Evolutionary conservation across 2,329 filamentous ascomycete species (phyloP).

Genomic region (Aspergillus sp.): DNA sequence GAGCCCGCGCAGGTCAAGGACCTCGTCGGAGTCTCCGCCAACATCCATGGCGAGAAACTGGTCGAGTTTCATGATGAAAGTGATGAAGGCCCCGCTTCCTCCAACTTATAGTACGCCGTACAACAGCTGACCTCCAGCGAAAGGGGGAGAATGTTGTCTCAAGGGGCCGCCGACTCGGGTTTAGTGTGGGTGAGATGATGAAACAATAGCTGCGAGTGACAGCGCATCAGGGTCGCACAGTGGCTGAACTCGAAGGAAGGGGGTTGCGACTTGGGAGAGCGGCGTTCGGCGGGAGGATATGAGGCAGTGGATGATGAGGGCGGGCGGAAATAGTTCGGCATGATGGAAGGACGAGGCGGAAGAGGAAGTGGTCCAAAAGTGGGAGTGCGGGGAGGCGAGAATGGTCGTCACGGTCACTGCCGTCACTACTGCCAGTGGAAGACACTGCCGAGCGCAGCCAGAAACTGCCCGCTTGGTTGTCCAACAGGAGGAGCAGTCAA

Average conservation of each 20-base stretch:
- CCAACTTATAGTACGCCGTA: background rate
- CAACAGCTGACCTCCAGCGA: background rate
- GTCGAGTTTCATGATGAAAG: conserved; percentile 30
- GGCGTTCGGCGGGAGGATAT: conserved; percentile 4
- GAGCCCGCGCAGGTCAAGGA: conserved; percentile 57
- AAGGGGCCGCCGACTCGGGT: conserved; percentile 18
- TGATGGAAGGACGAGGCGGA: background rate
- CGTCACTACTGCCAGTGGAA: background rate
- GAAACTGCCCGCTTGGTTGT: too few relatives aligned
- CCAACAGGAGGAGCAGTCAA: background rate
- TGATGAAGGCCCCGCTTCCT: background rate
- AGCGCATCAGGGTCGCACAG: conserved; percentile 24
- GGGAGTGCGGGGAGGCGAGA: conserved; percentile 7
- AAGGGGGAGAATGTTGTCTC: conserved; percentile 5
- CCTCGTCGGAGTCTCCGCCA: conserved; percentile 27
- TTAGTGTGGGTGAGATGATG: conserved; percentile 19
- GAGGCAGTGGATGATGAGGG: conserved; percentile 14
- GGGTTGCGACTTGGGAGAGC: background rate
- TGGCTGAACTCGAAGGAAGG: conserved; percentile 14
- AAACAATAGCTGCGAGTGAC: conserved; percentile 22
- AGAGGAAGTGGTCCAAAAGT: background rate
- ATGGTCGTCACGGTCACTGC: background rate
- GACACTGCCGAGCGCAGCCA: background rate
- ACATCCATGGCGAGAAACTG: conserved; percentile 33
- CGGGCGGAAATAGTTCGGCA: conserved; percentile 8